These are phyloP conservation scores for Boletus reticulatus DNA, from an alignment of 768 basidiomycete species.

Conservation along the genomic window DNA sequence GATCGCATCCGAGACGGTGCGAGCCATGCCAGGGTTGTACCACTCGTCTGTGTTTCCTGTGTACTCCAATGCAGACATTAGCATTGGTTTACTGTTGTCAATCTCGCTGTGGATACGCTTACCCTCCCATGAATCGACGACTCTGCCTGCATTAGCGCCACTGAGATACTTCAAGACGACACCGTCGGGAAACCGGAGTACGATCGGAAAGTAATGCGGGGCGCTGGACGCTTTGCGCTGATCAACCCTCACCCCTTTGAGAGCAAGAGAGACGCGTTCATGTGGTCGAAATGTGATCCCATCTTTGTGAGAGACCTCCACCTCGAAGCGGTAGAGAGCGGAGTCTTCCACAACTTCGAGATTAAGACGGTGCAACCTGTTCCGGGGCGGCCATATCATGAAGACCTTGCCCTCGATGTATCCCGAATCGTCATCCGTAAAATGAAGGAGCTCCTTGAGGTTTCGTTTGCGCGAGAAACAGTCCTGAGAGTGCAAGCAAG, in stretches of 20 bases:
- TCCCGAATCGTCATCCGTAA: constrained; percentile 32
- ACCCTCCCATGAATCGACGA: constrained; percentile 45
- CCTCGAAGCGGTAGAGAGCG: constrained; percentile 34
- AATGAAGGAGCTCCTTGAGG: constrained; percentile 33
- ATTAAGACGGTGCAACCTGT: constrained; percentile 31
- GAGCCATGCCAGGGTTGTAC: constrained; percentile 18
- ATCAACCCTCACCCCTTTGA: constrained; percentile 42
- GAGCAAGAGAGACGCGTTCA: constrained; percentile 45
- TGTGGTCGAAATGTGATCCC: constrained; percentile 40
- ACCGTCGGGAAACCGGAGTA: constrained; percentile 43
- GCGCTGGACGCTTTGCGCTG: constrained; percentile 26
- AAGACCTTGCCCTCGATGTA: constrained; percentile 41
- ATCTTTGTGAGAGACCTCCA: constrained; percentile 34
- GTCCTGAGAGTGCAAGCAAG: neutral
- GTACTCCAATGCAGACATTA: neutral
- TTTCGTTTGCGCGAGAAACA: constrained; percentile 28
- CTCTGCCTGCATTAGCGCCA: constrained; percentile 24
- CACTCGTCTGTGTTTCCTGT: constrained; percentile 24
- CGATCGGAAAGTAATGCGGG: constrained; percentile 37
- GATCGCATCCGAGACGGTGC: constrained; percentile 12
- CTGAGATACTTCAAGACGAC: constrained; percentile 39
- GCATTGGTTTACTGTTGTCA: neutral
- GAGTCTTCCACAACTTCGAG: constrained; percentile 20
- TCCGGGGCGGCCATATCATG: constrained; percentile 44
- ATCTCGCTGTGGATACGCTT: constrained; percentile 6